Conservation (phyloP, 495 filamentous ascomycete genomes). For the Penicillium silybi region DNA sequence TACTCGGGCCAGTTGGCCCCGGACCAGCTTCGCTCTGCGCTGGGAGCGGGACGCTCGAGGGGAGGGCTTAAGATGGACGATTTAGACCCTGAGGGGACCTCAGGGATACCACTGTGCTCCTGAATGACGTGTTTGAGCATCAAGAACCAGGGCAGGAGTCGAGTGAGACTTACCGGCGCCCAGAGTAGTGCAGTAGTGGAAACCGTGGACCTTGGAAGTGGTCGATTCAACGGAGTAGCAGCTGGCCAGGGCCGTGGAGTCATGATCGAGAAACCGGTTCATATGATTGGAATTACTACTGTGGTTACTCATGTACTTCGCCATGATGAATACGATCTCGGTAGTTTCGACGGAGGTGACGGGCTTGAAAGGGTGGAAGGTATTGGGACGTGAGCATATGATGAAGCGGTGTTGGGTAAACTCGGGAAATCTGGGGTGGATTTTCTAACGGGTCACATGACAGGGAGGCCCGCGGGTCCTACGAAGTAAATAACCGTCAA, state of each 20-base stretch:
- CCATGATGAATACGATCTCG: constrained; percentile 27
- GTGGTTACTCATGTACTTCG: constrained; percentile 61
- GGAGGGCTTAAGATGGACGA: constrained; percentile 78
- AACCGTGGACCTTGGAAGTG: constrained; percentile 62
- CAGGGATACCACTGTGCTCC: constrained; percentile 96
- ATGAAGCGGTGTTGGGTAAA: neutral
- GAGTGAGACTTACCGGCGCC: constrained; percentile 57
- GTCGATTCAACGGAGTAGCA: constrained; percentile 66
- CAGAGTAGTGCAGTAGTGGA: constrained; percentile 92
- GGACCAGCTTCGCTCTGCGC: constrained; percentile 52
- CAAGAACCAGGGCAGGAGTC: neutral
- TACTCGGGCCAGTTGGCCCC: constrained; percentile 41
- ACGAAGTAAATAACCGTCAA: neutral
- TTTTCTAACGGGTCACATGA: constrained; percentile 10
- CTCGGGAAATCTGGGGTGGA: neutral
- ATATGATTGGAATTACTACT: constrained; percentile 69
- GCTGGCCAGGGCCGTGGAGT: constrained; percentile 71
- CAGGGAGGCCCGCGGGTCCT: neutral
- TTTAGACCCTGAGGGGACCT: constrained; percentile 82
- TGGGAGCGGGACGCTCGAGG: constrained; percentile 63
- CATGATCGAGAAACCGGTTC: constrained; percentile 46
- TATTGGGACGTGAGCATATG: neutral
- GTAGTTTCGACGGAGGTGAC: neutral
- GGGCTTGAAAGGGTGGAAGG: neutral
- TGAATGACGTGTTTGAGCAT: constrained; percentile 21